phyloP scores from a whole-genome alignment of 306 rosid genomes.

The Glycine soja region DNA sequence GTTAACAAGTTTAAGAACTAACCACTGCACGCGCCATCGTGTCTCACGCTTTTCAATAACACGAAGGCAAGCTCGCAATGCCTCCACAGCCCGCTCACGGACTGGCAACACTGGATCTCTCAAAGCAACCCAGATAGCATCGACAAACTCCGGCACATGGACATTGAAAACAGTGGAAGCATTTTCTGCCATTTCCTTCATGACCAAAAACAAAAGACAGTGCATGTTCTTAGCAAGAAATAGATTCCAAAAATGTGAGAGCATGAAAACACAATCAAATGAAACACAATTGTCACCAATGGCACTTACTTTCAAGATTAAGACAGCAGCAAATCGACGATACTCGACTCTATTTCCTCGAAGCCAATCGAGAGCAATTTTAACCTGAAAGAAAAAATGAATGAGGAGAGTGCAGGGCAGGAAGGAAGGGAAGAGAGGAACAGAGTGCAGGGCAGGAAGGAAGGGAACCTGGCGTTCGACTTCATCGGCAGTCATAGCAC shows the following conservation, averaged over 20 bases:
- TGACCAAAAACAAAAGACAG: slow-evolving; percentile 42
- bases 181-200: slow-evolving; percentile 99
- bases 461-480: slow-evolving; percentile 88
- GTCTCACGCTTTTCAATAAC: slow-evolving; percentile 98
- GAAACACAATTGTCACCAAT: slow-evolving; percentile 4
- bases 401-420: slow-evolving; percentile 38
- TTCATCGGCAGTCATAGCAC: slow-evolving; percentile 98
- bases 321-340: slow-evolving; percentile 94
- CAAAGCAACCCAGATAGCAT: slow-evolving; percentile 97
- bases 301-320: slow-evolving; percentile 86
- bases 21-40: slow-evolving; percentile 99
- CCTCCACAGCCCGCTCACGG: slow-evolving; percentile 98
- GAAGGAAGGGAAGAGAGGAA: too few species aligned
- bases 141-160: slow-evolving; percentile 96
- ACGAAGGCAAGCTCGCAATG: slow-evolving; percentile 95
- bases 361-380: slow-evolving; percentile 91
- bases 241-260: slow-evolving; percentile 15
- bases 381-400: slow-evolving; percentile 57
- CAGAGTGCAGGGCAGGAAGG: not conserved
- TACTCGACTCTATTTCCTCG: slow-evolving; percentile 88
- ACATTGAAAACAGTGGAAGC: slow-evolving; percentile 98
- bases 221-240: slow-evolving; percentile 1
- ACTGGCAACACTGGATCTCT: slow-evolving; percentile 90
- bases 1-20: slow-evolving; percentile 47
- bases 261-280: slow-evolving; percentile 28